phyloP scores from a whole-genome alignment of 805 yeast genomes.

The Hanseniaspora nectarophila region DNA sequence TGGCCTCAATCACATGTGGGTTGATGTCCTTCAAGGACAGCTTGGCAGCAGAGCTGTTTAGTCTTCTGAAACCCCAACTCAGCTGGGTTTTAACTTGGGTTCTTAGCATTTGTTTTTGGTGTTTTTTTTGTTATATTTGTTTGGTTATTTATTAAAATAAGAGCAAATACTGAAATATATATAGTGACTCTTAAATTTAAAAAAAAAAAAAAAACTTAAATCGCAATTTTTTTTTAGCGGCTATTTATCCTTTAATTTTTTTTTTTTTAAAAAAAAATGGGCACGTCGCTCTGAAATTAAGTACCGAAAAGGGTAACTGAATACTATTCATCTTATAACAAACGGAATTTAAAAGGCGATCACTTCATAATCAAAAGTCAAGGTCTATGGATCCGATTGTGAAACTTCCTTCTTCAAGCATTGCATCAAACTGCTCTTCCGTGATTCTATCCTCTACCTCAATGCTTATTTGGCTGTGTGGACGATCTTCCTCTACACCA shows the following conservation, averaged over 20 bases:
- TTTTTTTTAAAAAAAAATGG: not conserved
- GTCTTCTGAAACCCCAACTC: constrained; percentile 3
- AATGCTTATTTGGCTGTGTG: not conserved
- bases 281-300: not conserved
- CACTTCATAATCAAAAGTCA: not conserved
- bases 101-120: constrained; percentile 1
- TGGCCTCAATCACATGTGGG: constrained; percentile 64
- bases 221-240: not conserved
- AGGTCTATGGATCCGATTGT: not conserved
- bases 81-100: constrained; percentile 6
- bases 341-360: not conserved
- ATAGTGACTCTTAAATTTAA: not conserved
- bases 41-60: constrained; percentile 20
- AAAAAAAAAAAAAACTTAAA: no score
- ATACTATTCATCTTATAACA: not conserved
- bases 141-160: no score
- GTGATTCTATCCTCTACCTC: not conserved
- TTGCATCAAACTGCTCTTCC: not conserved
- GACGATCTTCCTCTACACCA: not conserved
- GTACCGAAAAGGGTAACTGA: not conserved
- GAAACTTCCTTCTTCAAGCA: not conserved
- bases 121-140: not conserved
- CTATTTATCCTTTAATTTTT: not conserved
- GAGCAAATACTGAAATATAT: no score
- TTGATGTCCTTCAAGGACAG: constrained; percentile 49